A percentile compares a stretch with the other conserved stretches of the same genome.
phyloP scores from a whole-genome alignment of 495 filamentous ascomycete genomes.

The Aspergillus taichungensis region DNA sequence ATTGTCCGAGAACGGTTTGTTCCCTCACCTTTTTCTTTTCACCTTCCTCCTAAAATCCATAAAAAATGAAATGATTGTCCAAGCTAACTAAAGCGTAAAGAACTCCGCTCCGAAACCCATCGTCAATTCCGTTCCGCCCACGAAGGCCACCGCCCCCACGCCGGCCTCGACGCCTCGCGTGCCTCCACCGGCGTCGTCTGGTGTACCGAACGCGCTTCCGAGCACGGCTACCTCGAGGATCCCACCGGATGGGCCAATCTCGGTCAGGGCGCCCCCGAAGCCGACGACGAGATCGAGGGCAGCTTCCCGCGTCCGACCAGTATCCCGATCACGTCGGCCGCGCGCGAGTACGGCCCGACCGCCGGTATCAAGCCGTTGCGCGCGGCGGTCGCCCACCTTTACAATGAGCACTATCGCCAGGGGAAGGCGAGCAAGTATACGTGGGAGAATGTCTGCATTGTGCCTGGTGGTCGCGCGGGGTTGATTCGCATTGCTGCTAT shows the following conservation, averaged over 20 bases:
- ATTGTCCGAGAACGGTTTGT: conserved; percentile 37
- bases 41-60: background rate
- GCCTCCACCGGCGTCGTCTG: conserved; percentile 79
- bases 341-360: conserved; percentile 87
- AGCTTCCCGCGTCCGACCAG: conserved; percentile 79
- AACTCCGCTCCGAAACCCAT: conserved; percentile 72
- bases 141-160: conserved; percentile 82
- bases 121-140: conserved; percentile 77
- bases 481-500: conserved; percentile 93
- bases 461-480: conserved; percentile 86
- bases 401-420: conserved; percentile 86
- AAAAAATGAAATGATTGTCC: too few relatives aligned
- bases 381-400: conserved; percentile 82
- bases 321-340: conserved; percentile 65
- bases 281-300: conserved; percentile 84
- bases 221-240: conserved; percentile 74
- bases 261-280: conserved; percentile 90
- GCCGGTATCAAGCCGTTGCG: conserved; percentile 87
- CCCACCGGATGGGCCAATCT: conserved; percentile 85
- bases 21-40: background rate
- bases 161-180: conserved; percentile 76
- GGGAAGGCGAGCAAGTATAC: conserved; percentile 86
- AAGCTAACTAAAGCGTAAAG: conserved; percentile 28
- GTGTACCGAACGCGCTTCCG: conserved; percentile 74
- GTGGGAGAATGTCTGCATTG: conserved; percentile 99